Evolutionary conservation across 495 filamentous ascomycete genomes (phyloP).

Genomic region (Penicillium waksmanii): DNA sequence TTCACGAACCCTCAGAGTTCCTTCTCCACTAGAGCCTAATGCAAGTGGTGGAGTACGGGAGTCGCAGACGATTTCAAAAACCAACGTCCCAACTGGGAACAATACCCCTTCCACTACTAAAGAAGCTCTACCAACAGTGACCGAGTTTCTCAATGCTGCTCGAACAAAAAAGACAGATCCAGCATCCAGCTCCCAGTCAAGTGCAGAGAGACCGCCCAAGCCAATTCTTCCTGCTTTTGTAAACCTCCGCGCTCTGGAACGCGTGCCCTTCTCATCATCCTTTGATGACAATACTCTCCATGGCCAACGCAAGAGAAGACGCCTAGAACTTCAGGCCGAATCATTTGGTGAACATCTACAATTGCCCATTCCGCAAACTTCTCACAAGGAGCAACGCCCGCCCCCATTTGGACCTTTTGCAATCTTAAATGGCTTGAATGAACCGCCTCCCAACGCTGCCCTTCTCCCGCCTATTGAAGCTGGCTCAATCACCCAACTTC

Average conservation of each 20-base stretch:
- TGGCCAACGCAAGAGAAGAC: slow-evolving; percentile 44
- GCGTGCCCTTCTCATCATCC: slow-evolving; percentile 45
- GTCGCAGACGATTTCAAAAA: slow-evolving; percentile 37
- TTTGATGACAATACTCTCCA: slow-evolving; percentile 46
- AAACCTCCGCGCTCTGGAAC: slow-evolving; percentile 51
- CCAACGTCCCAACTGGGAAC: slow-evolving; percentile 30
- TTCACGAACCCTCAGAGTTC: slow-evolving; percentile 45
- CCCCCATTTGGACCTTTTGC: slow-evolving; percentile 58
- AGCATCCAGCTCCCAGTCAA: slow-evolving; percentile 35
- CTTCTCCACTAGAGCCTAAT: slow-evolving; percentile 52
- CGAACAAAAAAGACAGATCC: slow-evolving; percentile 42
- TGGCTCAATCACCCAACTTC: slow-evolving; percentile 44
- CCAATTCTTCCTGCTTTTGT: slow-evolving; percentile 53
- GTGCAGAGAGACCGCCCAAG: slow-evolving; percentile 41
- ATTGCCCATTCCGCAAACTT: slow-evolving; percentile 50
- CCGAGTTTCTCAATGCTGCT: slow-evolving; percentile 40
- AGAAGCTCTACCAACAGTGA: slow-evolving; percentile 33
- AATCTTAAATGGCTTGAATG: slow-evolving; percentile 75
- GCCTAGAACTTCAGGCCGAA: slow-evolving; percentile 47
- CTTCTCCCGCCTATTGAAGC: slow-evolving; percentile 74
- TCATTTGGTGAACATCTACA: slow-evolving; percentile 55
- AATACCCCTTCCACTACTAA: slow-evolving; percentile 33
- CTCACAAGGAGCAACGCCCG: slow-evolving; percentile 48
- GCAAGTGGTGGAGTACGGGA: slow-evolving; percentile 42
- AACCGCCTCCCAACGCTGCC: slow-evolving; percentile 73